Percentiles rank a stretch among this genome's conserved stretches.
These are phyloP conservation scores for Lachancea nothofagi DNA, from an alignment of 805 yeast species.

Conservation along the genomic window DNA sequence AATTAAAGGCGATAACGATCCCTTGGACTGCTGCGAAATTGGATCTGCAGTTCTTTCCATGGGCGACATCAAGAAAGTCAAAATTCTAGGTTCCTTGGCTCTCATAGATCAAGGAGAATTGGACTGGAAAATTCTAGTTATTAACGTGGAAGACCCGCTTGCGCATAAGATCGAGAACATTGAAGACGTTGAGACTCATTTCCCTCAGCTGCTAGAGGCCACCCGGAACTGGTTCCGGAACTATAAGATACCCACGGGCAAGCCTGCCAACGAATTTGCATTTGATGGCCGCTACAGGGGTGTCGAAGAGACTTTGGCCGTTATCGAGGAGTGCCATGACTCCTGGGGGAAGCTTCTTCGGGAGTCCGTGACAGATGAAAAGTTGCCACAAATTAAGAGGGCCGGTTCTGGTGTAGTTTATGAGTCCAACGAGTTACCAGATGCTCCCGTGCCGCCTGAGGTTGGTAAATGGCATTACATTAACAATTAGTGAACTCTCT, in stretches of 20 bases:
- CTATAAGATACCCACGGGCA: constrained; percentile 80
- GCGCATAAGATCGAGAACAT: constrained; percentile 55
- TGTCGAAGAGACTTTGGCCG: constrained; percentile 51
- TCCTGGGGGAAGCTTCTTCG: constrained; percentile 60
- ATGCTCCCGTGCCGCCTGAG: constrained; percentile 37
- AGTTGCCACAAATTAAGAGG: constrained; percentile 40
- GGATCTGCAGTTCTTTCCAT: constrained; percentile 53
- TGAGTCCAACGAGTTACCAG: constrained; percentile 22
- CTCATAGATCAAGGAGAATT: constrained; percentile 90
- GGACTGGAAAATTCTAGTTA: constrained; percentile 86
- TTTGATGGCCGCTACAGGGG: constrained; percentile 62
- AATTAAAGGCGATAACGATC: constrained; percentile 85
- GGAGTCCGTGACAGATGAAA: constrained; percentile 9
- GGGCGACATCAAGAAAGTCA: constrained; percentile 63
- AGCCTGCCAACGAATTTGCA: constrained; percentile 69
- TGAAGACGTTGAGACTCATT: constrained; percentile 56
- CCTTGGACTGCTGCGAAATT: constrained; percentile 89
- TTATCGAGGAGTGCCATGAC: constrained; percentile 57
- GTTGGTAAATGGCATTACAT: constrained; percentile 35
- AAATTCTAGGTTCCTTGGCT: constrained; percentile 72
- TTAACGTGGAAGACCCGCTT: constrained; percentile 61
- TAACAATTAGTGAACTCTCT: not conserved
- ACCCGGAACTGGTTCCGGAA: constrained; percentile 77
- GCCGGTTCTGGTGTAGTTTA: constrained; percentile 45
- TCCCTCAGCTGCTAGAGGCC: constrained; percentile 67